Conservation (phyloP, 768 basidiomycete species). For the Trichaptum fuscoviolaceum region DNA sequence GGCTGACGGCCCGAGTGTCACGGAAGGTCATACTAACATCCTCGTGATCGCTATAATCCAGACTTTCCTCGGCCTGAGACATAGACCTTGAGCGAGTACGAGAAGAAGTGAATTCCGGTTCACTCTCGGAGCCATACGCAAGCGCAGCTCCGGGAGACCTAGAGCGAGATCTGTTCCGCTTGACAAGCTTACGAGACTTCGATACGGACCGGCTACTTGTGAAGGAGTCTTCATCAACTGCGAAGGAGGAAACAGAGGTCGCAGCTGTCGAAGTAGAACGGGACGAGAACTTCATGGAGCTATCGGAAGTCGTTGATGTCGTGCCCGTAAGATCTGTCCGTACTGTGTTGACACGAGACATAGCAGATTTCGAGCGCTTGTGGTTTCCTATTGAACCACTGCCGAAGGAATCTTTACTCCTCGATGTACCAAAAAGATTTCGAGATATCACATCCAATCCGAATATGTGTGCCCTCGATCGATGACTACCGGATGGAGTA, state of each 20-base stretch:
- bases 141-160: conserved; percentile 34
- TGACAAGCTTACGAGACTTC: conserved; percentile 40
- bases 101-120: conserved; percentile 12
- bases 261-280: conserved; percentile 60
- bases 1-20: conserved; percentile 41
- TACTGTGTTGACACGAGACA: conserved; percentile 61
- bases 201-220: conserved; percentile 36
- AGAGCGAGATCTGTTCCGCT: conserved; percentile 28
- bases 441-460: conserved; percentile 86
- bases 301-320: conserved; percentile 61
- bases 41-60: conserved; percentile 37
- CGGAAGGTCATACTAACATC: conserved; percentile 38
- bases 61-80: conserved; percentile 38
- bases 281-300: conserved; percentile 66
- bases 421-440: conserved; percentile 73
- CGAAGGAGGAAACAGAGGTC: conserved; percentile 42
- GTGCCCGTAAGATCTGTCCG: conserved; percentile 49
- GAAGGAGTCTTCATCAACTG: conserved; percentile 57
- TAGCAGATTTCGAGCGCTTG: conserved; percentile 62
- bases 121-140: conserved; percentile 27
- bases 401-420: conserved; percentile 64
- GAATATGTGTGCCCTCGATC: conserved; percentile 75
- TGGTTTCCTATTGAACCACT: conserved; percentile 65
- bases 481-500: conserved; percentile 77
- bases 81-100: conserved; percentile 28